These are phyloP conservation scores for Scytalidium lignicola DNA, from an alignment of 2,329 filamentous ascomycete species.

Conservation along the genomic window DNA sequence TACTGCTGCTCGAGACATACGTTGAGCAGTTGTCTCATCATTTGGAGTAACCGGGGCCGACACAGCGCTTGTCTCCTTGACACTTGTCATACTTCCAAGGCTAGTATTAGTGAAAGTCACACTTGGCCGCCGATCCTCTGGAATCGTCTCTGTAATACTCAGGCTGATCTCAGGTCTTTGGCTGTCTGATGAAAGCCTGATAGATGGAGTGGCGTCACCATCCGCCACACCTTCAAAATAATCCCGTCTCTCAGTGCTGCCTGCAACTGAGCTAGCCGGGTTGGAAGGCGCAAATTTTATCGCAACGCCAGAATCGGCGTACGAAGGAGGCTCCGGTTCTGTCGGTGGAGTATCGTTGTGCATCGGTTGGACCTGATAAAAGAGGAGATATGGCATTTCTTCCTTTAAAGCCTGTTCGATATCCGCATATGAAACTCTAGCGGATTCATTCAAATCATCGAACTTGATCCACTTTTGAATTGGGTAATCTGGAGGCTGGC, in stretches of 20 bases:
- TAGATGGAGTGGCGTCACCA: conserved; percentile 37
- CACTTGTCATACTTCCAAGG: conserved; percentile 30
- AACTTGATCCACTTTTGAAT: conserved; percentile 84
- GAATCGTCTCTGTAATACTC: conserved; percentile 36
- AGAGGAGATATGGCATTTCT: conserved; percentile 92
- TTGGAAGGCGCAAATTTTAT: conserved; percentile 11
- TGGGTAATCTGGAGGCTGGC: conserved; percentile 59
- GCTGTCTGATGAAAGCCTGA: conserved; percentile 51
- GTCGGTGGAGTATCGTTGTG: conserved; percentile 49
- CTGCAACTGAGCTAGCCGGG: not conserved
- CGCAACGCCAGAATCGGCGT: conserved; percentile 38
- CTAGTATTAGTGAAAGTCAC: conserved; percentile 42
- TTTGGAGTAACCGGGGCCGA: conserved; percentile 39
- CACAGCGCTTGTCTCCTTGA: conserved; percentile 31
- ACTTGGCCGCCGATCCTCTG: conserved; percentile 44
- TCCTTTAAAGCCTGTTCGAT: conserved; percentile 68
- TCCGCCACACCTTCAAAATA: conserved; percentile 41
- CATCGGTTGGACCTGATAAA: conserved; percentile 91
- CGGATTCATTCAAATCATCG: conserved; percentile 68
- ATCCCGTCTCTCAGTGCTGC: conserved; percentile 30
- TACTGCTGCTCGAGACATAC: conserved; percentile 53
- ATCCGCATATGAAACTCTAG: conserved; percentile 72
- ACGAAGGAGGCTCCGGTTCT: conserved; percentile 52
- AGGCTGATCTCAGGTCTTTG: conserved; percentile 43
- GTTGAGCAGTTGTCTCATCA: conserved; percentile 50